Base-by-base conservation (phyloP, 208 protist genomes). In the Trichomonas tenax region DNA sequence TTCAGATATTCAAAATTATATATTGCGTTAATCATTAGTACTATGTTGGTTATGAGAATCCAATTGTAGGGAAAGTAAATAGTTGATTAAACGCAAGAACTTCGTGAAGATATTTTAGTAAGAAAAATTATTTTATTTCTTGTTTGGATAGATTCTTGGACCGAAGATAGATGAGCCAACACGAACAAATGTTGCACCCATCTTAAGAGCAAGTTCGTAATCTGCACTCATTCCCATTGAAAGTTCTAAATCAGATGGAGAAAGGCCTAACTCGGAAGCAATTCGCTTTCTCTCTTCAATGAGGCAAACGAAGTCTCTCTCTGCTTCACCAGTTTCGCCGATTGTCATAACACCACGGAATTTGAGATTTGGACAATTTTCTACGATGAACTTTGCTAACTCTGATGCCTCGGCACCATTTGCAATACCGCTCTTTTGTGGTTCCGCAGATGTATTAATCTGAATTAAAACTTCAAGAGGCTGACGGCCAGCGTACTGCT, bases 141-240 rank as follows among this genome's bases (percentile, higher is more conserved):
- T 44, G 26, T 89, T 34, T 45, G 31, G 31, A 46, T 89, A 89
- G 31, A 44, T 93, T 49, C 97, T 36, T 34, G 96, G 84, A 38
- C 97, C 97, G 95, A 98, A 98, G 26, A 98, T 97, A n/a, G 96
- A 90, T n/a, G 97, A 97, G 2, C 97, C 97, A 41, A 98, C 96
- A 45, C 97, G 40, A 21, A 98, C 97, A 58, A 84, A 96, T 46
- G 72, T 96, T 34, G 82, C 86, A 26, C 97, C 97, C 15, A 38
- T 21, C 10, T 95, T 14, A 38, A 97, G 88, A 0, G 97, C 97
- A 4, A 84, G 14, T 36, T 96, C 48, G 82, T 96, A 98, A 96
- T 98, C 97, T 10, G 38, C 45, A 26, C 95, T 97, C 97, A 98
- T 98, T 38, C 97, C 97, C 97, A 98, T 98, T 8, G 58, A 96